Evolutionary conservation across 75 land plant genomes (phyloP).

Genomic region (Sequoia sempervirens): DNA sequence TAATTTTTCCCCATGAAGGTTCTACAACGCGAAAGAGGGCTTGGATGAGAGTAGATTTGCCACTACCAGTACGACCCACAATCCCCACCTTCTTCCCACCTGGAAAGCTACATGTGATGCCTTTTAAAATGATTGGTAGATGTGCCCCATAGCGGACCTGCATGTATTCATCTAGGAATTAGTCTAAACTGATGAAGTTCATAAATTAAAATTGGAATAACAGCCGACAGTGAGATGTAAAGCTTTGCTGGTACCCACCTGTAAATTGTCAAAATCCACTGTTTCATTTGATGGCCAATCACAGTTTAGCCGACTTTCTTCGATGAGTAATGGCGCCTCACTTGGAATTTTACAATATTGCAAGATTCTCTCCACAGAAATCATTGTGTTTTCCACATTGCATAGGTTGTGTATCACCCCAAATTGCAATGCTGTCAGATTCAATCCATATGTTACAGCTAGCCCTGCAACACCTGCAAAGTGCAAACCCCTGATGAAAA

Average conservation of each 20-base stretch:
- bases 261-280: conserved; percentile 21
- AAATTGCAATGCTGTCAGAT: conserved; percentile 22
- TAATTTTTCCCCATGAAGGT: conserved; percentile 28
- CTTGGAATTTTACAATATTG: conserved; percentile 25
- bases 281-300: conserved; percentile 30
- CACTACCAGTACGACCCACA: conserved; percentile 41
- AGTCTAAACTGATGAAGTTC: background rate
- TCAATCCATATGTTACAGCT: conserved; percentile 35
- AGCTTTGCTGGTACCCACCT: conserved; percentile 7
- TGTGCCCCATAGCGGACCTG: conserved; percentile 30
- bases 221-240: background rate
- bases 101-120: conserved; percentile 30
- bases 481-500: background rate
- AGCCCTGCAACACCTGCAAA: conserved; percentile 29
- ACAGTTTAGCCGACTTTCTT: conserved; percentile 15
- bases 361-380: conserved; percentile 33
- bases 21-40: conserved; percentile 39
- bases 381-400: conserved; percentile 33
- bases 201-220: background rate
- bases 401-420: conserved; percentile 24
- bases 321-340: conserved; percentile 29
- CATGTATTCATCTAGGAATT: background rate
- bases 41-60: conserved; percentile 37
- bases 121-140: conserved; percentile 30
- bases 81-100: conserved; percentile 39